Evolutionary conservation across 345 rosid species (phyloP), one percentile per base, ranked within the genome.

Genomic region (Kernera saxatilis): DNA sequence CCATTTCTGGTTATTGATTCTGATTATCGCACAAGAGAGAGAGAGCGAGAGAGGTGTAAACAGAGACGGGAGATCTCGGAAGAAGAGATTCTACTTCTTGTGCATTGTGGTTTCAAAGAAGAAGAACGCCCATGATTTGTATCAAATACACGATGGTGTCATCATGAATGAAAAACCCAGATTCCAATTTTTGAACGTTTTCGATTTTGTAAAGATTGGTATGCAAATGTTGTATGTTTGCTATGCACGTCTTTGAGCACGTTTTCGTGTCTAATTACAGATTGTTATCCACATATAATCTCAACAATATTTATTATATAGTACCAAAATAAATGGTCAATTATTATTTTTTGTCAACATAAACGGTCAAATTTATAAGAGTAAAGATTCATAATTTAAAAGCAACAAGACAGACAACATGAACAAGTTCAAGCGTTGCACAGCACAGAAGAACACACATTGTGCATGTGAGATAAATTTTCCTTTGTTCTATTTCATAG

Each of bases 381-480:
- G 59, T 22, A 27, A 48, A 26, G 59, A 70, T 51, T 48, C 48
- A 22, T 35, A 33, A 27, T 11, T 54, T 21, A 13, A 43, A 13
- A 32, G 7, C 18, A 36, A 18, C 14, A 8, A 29, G 43, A 49
- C 14, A 48, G n/a, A n/a, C 54, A 67, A 71, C 79, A 71, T 60
- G 69, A 81, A 78, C 9, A 53, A 74, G 60, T 60, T 54, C 52
- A 36, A 15, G 59, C 25, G 14, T 35, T 80, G 77, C 14, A 29
- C 73, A 76, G 77, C 14, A 29, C 73, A 76, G 32, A 73, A 55
- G 33, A 32, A 49, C 87, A 84, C 78, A 72, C 80, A 62, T 67
- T 75, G 58, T 74, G 84, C 86, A 83, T 84, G 86, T 75, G 45
- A 36, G 2, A 13, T 65, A n/a, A 14, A 30, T 23, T 9, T 45